These are phyloP conservation scores for Lophiostoma macrostomum DNA, from an alignment of 495 filamentous ascomycete genomes.

Conservation along the genomic window DNA sequence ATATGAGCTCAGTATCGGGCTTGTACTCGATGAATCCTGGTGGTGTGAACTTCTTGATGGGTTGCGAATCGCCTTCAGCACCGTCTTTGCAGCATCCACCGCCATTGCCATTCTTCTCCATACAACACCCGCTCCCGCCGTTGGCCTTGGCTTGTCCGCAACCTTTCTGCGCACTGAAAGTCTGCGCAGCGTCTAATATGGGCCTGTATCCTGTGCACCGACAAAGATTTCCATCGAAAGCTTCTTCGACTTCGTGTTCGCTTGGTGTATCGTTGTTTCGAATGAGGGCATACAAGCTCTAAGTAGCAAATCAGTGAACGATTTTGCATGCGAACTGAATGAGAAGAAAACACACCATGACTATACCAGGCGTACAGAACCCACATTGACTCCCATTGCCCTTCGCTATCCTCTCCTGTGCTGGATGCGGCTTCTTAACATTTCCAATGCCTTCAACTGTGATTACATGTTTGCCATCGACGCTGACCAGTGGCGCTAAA, in stretches of 20 bases:
- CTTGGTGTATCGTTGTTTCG: constrained; percentile 67
- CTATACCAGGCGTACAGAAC: constrained; percentile 96
- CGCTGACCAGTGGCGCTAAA: constrained; percentile 82
- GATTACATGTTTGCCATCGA: constrained; percentile 98
- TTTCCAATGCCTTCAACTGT: constrained; percentile 97
- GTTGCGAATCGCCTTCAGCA: constrained; percentile 46
- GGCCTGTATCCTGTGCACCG: constrained; percentile 94
- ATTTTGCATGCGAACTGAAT: constrained; percentile 26
- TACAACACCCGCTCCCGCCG: constrained; percentile 67
- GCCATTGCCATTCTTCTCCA: constrained; percentile 52
- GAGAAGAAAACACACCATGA: constrained; percentile 61
- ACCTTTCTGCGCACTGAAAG: constrained; percentile 54
- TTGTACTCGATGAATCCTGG: constrained; percentile 90
- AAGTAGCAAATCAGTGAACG: not conserved
- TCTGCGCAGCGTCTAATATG: constrained; percentile 86
- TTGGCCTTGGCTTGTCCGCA: constrained; percentile 60
- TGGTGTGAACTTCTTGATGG: constrained; percentile 69
- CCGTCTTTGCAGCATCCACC: constrained; percentile 59
- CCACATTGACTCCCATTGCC: constrained; percentile 63
- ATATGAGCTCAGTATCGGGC: constrained; percentile 91
- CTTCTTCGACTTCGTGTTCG: constrained; percentile 78
- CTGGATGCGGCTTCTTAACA: constrained; percentile 79
- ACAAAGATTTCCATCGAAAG: constrained; percentile 93
- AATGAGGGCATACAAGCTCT: constrained; percentile 77
- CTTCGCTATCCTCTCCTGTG: constrained; percentile 87